These are phyloP conservation scores for Auricularia cornea DNA, from an alignment of 768 basidiomycete genomes.

Conservation along the genomic window DNA sequence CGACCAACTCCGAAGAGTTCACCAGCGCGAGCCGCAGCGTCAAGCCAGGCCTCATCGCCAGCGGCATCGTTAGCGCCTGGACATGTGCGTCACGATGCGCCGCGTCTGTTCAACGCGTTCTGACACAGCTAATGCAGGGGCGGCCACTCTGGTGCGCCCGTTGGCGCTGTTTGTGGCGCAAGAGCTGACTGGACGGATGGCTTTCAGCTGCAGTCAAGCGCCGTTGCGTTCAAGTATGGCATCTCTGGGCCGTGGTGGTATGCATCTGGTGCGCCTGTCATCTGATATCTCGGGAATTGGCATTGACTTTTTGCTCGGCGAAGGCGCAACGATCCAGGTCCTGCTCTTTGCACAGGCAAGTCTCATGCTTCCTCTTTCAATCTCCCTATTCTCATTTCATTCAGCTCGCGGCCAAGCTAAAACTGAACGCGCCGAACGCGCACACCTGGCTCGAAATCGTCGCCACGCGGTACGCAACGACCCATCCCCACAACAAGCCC, in stretches of 20 bases:
- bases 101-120: background rate
- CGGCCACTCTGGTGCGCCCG: slow-evolving; percentile 53
- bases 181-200: slow-evolving; percentile 7
- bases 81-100: slow-evolving; percentile 49
- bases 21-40: slow-evolving; percentile 74
- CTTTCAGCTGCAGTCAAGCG: slow-evolving; percentile 62
- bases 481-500: background rate
- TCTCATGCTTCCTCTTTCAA: background rate
- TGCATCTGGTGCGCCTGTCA: slow-evolving; percentile 69
- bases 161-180: slow-evolving; percentile 11
- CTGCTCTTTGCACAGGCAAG: slow-evolving; percentile 78
- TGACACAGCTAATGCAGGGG: slow-evolving; percentile 27
- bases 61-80: slow-evolving; percentile 91
- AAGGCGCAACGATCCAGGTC: slow-evolving; percentile 30
- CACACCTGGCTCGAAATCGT: slow-evolving; percentile 90
- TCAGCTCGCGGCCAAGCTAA: slow-evolving; percentile 83
- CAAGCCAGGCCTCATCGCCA: slow-evolving; percentile 86
- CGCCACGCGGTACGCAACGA: slow-evolving; percentile 32
- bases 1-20: slow-evolving; percentile 75
- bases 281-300: slow-evolving; percentile 29
- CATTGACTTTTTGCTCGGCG: background rate
- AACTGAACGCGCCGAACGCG: slow-evolving; percentile 81
- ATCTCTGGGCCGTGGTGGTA: slow-evolving; percentile 90
- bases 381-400: background rate
- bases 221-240: slow-evolving; percentile 79